These are phyloP conservation scores for Asterophora lycoperdoides DNA, from an alignment of 768 basidiomycete species.

Conservation along the genomic window DNA sequence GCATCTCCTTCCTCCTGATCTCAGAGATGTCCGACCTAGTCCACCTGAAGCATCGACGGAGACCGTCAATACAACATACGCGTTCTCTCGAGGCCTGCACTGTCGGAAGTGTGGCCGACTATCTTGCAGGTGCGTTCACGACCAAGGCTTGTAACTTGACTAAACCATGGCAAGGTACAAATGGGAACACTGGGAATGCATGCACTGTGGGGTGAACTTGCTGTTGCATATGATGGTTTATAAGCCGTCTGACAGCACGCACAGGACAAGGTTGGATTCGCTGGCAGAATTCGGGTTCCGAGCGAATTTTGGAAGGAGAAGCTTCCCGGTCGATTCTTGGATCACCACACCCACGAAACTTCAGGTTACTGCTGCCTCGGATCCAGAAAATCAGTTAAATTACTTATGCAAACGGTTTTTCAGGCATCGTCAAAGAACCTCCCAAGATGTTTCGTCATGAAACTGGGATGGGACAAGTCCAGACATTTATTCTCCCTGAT, in stretches of 20 bases:
- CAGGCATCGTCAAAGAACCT: slow-evolving; percentile 29
- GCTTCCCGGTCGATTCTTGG: slow-evolving; percentile 26
- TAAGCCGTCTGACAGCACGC: background rate
- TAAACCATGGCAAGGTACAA: slow-evolving; percentile 44
- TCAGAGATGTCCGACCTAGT: slow-evolving; percentile 37
- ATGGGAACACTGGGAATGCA: slow-evolving; percentile 75
- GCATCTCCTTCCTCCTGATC: slow-evolving; percentile 26
- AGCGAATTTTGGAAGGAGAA: slow-evolving; percentile 32
- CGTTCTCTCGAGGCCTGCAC: slow-evolving; percentile 64
- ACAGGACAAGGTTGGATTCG: slow-evolving; percentile 21
- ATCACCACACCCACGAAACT: slow-evolving; percentile 27
- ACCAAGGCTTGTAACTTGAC: background rate
- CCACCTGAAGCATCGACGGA: slow-evolving; percentile 25
- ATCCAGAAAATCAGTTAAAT: too few species aligned
- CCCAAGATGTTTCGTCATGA: slow-evolving; percentile 19
- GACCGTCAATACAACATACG: slow-evolving; percentile 47
- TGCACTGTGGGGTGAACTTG: slow-evolving; percentile 46
- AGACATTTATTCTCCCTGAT: slow-evolving; percentile 49
- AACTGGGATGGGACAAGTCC: slow-evolving; percentile 24
- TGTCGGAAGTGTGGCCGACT: slow-evolving; percentile 67
- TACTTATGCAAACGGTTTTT: background rate
- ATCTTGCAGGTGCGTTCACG: slow-evolving; percentile 56
- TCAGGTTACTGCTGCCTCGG: slow-evolving; percentile 25
- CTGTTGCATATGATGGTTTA: background rate
- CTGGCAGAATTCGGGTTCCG: slow-evolving; percentile 29